Percentiles rank a stretch among this genome's conserved stretches.
Conservation (phyloP, 345 rosid species). For the Corchorus capsularis region DNA sequence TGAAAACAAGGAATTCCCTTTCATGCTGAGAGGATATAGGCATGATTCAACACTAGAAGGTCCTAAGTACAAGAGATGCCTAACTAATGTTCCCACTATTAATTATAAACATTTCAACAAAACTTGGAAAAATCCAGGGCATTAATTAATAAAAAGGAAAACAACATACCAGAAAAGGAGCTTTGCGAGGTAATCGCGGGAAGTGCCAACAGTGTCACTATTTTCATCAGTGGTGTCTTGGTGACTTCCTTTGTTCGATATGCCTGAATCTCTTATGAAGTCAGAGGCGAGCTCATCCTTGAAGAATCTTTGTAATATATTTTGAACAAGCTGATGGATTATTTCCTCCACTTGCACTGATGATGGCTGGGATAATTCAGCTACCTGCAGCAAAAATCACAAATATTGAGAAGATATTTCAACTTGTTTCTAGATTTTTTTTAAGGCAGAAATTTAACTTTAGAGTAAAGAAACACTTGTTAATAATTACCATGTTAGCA, state of each 20-base stretch:
- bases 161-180: conserved; percentile 81
- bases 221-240: conserved; percentile 44
- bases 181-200: conserved; percentile 90
- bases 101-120: not conserved
- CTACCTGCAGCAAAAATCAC: conserved; percentile 46
- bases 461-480: not conserved
- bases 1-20: not conserved
- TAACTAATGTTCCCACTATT: not conserved
- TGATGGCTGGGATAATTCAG: conserved; percentile 77
- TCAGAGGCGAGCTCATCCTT: conserved; percentile 43
- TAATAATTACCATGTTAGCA: conserved; percentile 57
- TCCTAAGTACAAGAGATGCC: not conserved
- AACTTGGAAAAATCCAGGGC: not conserved
- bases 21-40: not conserved
- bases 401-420: not conserved
- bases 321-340: conserved; percentile 76
- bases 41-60: not conserved
- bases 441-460: conserved; percentile 10
- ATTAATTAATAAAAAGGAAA: conserved; percentile 1
- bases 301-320: conserved; percentile 50
- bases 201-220: conserved; percentile 52
- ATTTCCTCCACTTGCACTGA: conserved; percentile 88
- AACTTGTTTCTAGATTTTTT: not conserved
- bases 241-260: conserved; percentile 27
- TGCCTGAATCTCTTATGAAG: conserved; percentile 35